Base-by-base conservation (phyloP, 192 early-diverging fungal genomes). In the Coemansia sp. region DNA sequence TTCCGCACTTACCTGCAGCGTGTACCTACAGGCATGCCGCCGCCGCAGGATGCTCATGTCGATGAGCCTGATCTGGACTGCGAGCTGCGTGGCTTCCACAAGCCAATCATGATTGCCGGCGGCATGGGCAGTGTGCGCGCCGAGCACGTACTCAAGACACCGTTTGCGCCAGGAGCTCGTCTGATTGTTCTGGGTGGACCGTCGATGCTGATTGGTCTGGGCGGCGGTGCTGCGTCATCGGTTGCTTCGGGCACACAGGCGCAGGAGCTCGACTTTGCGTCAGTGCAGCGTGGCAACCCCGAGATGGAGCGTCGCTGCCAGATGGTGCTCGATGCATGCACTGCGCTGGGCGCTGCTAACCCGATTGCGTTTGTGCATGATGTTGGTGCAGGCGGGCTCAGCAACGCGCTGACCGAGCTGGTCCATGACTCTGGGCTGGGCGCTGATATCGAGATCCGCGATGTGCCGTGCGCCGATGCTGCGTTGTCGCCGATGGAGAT, bases 401-500 rank as follows among this genome's bases (percentile, higher is more conserved):
- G 93, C 67, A 99, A 99, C 67, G 98, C 94, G 37, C 84, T 99
- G 50, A 91, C 98, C 22, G 98, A 99, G 84, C 89, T 98, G 60
- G 98, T 99, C 25, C 92, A 99, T 74, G 98, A 98, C 79, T 84
- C 88, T 57, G 88, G 86, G 56, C 87, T 95, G 25, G 98, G 98
- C 57, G 96, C 94, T 29, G 58, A 78, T 4, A 92, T 99, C 73
- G 89, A 97, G 83, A 75, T 99, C 29, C 92, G 96, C 37, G 86
- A 91, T 38, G 89, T 99, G 52, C 94, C 92, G 21, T 88, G 86
- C 61, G 95, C 93, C 66, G 98, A 99, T 64, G 84, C 88, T 10
- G 76, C 88, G 54, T 91, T 99, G 91, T 94, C 92, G 52, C 98
- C 98, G n/a, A 98, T 99, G 98, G 98, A 98, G 75, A 96, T 99